Base-by-base conservation (phyloP, 2,329 filamentous ascomycete species). In the Metarhizium rileyi region DNA sequence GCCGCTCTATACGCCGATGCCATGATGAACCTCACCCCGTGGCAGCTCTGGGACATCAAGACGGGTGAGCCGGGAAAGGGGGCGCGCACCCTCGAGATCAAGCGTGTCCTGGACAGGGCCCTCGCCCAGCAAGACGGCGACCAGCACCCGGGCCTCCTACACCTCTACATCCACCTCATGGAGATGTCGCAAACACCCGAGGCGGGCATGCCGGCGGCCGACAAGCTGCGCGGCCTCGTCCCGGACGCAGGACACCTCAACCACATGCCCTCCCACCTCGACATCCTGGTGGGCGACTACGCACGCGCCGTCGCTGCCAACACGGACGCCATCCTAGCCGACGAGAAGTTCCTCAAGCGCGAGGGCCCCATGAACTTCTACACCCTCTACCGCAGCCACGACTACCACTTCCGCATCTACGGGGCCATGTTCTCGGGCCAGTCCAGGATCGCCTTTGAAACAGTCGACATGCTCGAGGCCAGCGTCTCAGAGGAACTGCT, bases 261-360 rank as follows among this genome's bases (percentile, higher is more conserved):
- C 38, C 85, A 89, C 59, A 90, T 91, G 87, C 86, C 86, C 0
- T 81, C 81, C 0, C 87, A 91, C 62, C 70, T 90, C 33, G 86
- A 90, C 61, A 77, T 87, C 10, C 73, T 90, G 0, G 77, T 82
- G 26, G 87, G 87, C 12, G 79, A 89, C 57, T 90, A 89, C 59
- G 70, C 75, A 27, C 71, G 72, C 8, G 84, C 84, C 4, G 81
- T 90, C 47, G 68, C 70, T 1, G 83, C 82, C 4, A 90, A 90
- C 61, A 70, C 75, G 2, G 74, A 76, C 22, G 86, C 86, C 9
- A 81, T 86, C 44, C 59, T 66, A 0, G 84, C 84, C 2, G 86
- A 91, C 59, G 77, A 85, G 46, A 80, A 78, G 55, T 90, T 78
- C 58, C 70, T 87, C 2, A 64, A 67, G 0, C 69, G 73, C 5